These are phyloP conservation scores for Fragaria ananassa DNA, from an alignment of 306 rosid species.

Conservation along the genomic window DNA sequence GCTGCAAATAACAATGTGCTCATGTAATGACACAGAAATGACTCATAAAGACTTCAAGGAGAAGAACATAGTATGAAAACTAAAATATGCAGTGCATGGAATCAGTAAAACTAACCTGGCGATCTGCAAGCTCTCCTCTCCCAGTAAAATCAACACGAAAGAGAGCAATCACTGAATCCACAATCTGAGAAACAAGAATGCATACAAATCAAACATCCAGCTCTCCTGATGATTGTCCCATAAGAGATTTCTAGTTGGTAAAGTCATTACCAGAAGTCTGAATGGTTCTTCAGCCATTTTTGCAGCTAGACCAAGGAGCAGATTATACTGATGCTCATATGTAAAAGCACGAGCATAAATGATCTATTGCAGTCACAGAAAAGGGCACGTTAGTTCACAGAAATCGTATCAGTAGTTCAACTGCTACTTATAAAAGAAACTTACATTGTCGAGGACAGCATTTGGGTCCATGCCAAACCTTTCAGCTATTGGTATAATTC, in stretches of 20 bases:
- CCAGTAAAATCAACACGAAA: slow-evolving; percentile 92
- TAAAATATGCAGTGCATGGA: neutral
- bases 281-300: slow-evolving; percentile 98
- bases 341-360: slow-evolving; percentile 96
- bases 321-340: slow-evolving; percentile 86
- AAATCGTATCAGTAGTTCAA: slow-evolving; percentile 15
- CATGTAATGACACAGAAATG: slow-evolving; percentile 17
- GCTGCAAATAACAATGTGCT: slow-evolving; percentile 49
- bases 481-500: slow-evolving; percentile 90
- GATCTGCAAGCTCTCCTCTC: slow-evolving; percentile 97
- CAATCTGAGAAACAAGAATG: slow-evolving; percentile 51
- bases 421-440: slow-evolving; percentile 18
- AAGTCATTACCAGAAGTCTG: slow-evolving; percentile 77
- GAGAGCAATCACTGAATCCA: slow-evolving; percentile 87
- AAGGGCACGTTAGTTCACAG: slow-evolving; percentile 23
- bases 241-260: slow-evolving; percentile 1
- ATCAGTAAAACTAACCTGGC: slow-evolving; percentile 56
- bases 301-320: slow-evolving; percentile 91
- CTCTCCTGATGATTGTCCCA: slow-evolving; percentile 3
- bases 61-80: neutral
- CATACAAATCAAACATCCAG: slow-evolving; percentile 17
- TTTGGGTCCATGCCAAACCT: slow-evolving; percentile 96
- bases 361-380: slow-evolving; percentile 49
- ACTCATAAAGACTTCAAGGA: neutral
- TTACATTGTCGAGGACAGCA: slow-evolving; percentile 92